phyloP scores from a whole-genome alignment of 108 stramenopile species.

The Nitzschia putrida region DNA sequence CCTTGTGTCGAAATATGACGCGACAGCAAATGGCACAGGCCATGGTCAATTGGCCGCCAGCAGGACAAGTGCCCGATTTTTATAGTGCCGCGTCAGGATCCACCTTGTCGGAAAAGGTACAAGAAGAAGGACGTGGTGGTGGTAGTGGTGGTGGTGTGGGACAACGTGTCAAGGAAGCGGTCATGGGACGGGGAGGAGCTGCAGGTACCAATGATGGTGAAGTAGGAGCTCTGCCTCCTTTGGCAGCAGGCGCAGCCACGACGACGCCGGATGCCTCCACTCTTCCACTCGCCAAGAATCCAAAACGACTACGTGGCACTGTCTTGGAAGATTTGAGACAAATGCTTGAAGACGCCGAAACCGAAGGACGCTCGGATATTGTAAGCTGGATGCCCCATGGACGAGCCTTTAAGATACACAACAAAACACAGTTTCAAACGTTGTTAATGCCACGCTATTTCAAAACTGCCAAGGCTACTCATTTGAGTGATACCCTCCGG shows the following conservation, averaged over 20 bases:
- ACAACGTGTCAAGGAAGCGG: background rate
- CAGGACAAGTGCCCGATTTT: constrained; percentile 27
- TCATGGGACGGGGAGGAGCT: background rate
- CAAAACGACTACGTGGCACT: constrained; percentile 32
- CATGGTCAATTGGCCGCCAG: constrained; percentile 24
- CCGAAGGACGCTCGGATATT: constrained; percentile 39
- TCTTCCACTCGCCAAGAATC: constrained; percentile 18
- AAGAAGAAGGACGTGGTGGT: background rate
- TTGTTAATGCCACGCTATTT: constrained; percentile 30
- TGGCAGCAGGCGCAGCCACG: background rate
- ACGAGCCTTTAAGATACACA: constrained; percentile 40
- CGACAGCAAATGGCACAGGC: constrained; percentile 26
- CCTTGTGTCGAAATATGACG: constrained; percentile 19
- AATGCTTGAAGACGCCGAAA: constrained; percentile 62
- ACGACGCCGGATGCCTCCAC: background rate
- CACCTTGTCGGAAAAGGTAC: background rate
- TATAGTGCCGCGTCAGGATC: constrained; percentile 15
- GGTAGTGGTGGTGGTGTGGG: background rate
- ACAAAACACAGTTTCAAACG: constrained; percentile 19
- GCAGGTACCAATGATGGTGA: background rate
- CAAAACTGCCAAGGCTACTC: constrained; percentile 6
- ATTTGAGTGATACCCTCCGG: constrained; percentile 29
- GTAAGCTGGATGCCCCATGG: constrained; percentile 39
- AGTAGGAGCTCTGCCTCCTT: background rate
- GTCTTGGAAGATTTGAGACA: constrained; percentile 32